These are phyloP conservation scores for Cryptomeria japonica DNA, from an alignment of 75 land plant species.

Conservation along the genomic window DNA sequence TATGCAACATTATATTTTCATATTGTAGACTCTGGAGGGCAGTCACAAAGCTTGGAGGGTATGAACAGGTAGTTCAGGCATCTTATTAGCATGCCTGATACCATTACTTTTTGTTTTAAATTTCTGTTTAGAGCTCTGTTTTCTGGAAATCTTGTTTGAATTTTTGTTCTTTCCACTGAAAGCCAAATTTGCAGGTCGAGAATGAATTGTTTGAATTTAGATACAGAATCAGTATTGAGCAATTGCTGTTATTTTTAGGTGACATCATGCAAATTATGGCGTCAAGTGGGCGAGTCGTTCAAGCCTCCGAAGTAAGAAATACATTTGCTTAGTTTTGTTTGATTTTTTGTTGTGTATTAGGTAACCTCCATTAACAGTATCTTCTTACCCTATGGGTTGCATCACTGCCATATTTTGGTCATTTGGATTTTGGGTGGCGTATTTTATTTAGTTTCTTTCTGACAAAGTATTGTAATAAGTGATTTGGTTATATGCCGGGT, in stretches of 20 bases:
- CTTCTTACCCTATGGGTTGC: not conserved
- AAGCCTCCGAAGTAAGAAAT: conserved; percentile 87
- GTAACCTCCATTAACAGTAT: not conserved
- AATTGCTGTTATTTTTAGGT: conserved; percentile 47
- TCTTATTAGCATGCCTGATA: not conserved
- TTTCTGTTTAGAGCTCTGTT: not conserved
- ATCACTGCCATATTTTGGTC: not conserved
- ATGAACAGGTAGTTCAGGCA: conserved; percentile 60
- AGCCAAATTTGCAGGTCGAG: not conserved
- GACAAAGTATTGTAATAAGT: not conserved
- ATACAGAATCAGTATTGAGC: not conserved
- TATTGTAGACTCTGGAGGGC: conserved; percentile 82
- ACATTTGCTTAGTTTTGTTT: not conserved
- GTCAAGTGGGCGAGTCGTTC: conserved; percentile 93
- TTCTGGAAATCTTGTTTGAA: not conserved
- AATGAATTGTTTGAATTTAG: not conserved
- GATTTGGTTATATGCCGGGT: not conserved
- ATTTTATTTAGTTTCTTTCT: not conserved
- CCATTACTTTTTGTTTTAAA: not conserved
- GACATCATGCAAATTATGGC: conserved; percentile 84
- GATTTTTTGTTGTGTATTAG: not conserved
- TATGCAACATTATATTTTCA: not conserved
- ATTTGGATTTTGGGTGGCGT: not conserved
- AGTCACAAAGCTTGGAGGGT: conserved; percentile 81
- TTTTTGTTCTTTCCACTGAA: not conserved